These are phyloP conservation scores for Pyrrhoderma lamaoense DNA, from an alignment of 1,284 basidiomycete genomes.

Conservation along the genomic window DNA sequence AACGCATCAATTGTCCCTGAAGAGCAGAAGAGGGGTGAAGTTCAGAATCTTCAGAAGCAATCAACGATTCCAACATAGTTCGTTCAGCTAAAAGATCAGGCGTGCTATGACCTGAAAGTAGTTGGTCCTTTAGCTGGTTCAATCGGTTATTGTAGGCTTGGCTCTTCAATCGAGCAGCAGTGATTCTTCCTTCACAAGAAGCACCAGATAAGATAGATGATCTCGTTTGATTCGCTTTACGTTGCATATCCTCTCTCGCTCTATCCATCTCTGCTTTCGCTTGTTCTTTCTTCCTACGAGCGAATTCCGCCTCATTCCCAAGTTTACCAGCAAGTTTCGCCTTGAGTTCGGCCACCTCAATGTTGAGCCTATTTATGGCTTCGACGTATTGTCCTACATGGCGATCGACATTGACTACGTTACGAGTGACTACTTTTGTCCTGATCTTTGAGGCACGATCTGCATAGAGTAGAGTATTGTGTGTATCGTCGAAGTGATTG, in stretches of 20 bases:
- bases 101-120: slow-evolving; percentile 35
- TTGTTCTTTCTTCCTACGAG: slow-evolving; percentile 58
- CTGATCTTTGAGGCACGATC: slow-evolving; percentile 96
- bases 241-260: slow-evolving; percentile 61
- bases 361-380: slow-evolving; percentile 83
- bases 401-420: slow-evolving; percentile 88
- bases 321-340: slow-evolving; percentile 70
- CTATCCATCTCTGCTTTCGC: slow-evolving; percentile 62
- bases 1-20: slow-evolving; percentile 55
- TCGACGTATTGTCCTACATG: slow-evolving; percentile 93
- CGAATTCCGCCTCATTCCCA: slow-evolving; percentile 52
- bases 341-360: slow-evolving; percentile 82
- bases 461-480: slow-evolving; percentile 93
- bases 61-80: slow-evolving; percentile 61
- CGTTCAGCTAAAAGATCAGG: slow-evolving; percentile 68
- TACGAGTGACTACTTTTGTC: slow-evolving; percentile 87
- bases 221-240: slow-evolving; percentile 61
- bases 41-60: slow-evolving; percentile 63
- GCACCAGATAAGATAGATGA: slow-evolving; percentile 74
- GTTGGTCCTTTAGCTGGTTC: slow-evolving; percentile 50
- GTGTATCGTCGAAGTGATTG: slow-evolving; percentile 92
- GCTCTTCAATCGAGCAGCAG: slow-evolving; percentile 69
- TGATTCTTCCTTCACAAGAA: slow-evolving; percentile 63
- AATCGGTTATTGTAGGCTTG: slow-evolving; percentile 59
- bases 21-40: slow-evolving; percentile 55